Conservation (phyloP, 805 yeast genomes). For the Kluyveromyces aestuarii region DNA sequence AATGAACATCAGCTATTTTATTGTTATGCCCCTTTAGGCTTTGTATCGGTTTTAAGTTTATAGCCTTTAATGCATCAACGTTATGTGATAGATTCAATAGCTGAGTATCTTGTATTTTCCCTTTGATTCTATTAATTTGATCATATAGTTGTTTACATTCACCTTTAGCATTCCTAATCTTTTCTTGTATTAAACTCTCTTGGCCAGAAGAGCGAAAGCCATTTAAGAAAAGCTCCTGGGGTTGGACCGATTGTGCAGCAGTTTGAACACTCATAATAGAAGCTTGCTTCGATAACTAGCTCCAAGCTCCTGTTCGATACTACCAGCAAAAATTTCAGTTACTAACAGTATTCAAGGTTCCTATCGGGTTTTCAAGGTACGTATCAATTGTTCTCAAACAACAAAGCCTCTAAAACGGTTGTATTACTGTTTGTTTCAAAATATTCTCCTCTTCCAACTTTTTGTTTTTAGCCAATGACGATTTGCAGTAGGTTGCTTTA, state of each 20-base stretch:
- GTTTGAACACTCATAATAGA: not conserved
- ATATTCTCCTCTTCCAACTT: too few species aligned
- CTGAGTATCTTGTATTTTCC: constrained; percentile 37
- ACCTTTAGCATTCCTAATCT: constrained; percentile 31
- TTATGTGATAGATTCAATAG: constrained; percentile 32
- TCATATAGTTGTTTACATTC: constrained; percentile 40
- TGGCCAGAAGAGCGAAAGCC: not conserved
- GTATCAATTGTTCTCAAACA: too few species aligned
- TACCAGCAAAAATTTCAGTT: too few species aligned
- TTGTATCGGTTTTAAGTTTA: constrained; percentile 31
- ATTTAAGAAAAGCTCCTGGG: not conserved
- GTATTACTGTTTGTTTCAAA: too few species aligned
- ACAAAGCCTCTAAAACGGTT: too few species aligned
- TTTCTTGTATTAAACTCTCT: constrained; percentile 20
- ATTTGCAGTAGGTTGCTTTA: too few species aligned
- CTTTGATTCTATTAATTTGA: constrained; percentile 39
- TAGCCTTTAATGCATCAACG: constrained; percentile 12
- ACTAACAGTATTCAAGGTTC: too few species aligned
- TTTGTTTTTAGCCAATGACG: too few species aligned
- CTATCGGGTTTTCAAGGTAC: too few species aligned
- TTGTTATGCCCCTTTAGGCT: constrained; percentile 50
- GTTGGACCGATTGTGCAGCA: not conserved
- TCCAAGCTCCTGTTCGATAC: too few species aligned
- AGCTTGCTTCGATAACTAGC: not conserved
- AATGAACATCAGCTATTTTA: constrained; percentile 58